Evolutionary conservation across 768 basidiomycete genomes (phyloP), one percentile per base, ranked within the genome.

Genomic region (Collybia nuda): DNA sequence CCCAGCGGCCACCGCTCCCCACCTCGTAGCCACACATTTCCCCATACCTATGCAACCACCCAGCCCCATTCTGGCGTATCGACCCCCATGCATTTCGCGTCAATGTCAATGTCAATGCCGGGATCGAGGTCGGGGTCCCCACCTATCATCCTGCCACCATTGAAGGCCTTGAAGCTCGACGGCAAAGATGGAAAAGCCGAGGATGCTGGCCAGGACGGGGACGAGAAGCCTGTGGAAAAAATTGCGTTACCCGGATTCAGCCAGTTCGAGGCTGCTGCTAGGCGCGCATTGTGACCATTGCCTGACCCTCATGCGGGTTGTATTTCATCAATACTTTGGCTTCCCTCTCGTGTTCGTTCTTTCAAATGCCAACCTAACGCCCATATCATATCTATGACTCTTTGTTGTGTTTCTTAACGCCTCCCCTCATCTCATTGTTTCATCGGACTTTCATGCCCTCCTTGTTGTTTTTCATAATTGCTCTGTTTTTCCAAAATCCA

Each of bases 131-230:
- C 84, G n/a, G 71, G 72, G 19, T 83, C 81, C 6, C 88, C 89
- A 22, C 88, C 88, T 1, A 90, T 90, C 52, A 81, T 73, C 46
- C 67, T 91, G 3, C 78, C 89, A 24, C 89, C 89, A 40, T 66
- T 90, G 46, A 85, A 85, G 48, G 21, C 40, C 44, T 28, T 44
- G 48, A 36, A 51, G 3, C 35, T 44, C 17, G 40, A 37, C 29
- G 38, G 14, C 38, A 48, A 42, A 23, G 60, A 64, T 43, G 66
- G 61, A 9, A 55, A 52, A 40, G 41, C 28, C 40, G 54, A 54
- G 28, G 51, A 50, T 5, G 36, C 28, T 23, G 56, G 47, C 21
- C 53, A 39, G 49, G 52, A 41, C 38, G 54, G 23, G 53, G 57
- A 43, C 22, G 56, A 19, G 35, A 50, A 40, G 56, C 57, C 24